Base-by-base conservation (phyloP, 805 yeast species). In the Pichia pseudocactophila region DNA sequence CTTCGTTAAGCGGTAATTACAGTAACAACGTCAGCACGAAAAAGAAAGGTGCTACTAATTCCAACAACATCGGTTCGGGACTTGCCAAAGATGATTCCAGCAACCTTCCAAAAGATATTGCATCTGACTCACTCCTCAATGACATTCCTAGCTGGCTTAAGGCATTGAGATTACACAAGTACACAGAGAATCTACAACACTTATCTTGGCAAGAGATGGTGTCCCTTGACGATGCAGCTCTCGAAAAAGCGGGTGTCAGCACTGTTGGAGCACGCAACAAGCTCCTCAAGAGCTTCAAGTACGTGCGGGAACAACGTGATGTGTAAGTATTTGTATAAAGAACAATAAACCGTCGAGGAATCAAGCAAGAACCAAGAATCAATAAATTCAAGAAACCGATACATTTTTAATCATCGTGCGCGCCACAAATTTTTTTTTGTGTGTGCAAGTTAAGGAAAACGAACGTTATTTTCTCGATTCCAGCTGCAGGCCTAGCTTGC, bases 201-300 rank as follows among this genome's bases (percentile, higher is more conserved):
- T 69, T 81, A 49, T 69, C 73, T 20, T 92, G 98, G 97, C 68
- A 72, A 48, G 84, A 82, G 36, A 70, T 92, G 66, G 73, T 92
- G 45, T 75, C 76, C 50, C 67, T 84, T 50, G 69, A 69, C 46
- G 96, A 90, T 58, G 72, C 64, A 4, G 74, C 78, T 44, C 69
- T 92, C 54, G 87, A 81, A 50, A 71, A 70, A 3, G 70, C 78
- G 44, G 99, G 99, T 7, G 96, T 92, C 33, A 75, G 79, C 50
- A 97, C 98, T 0, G 70, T 92, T 50, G 99, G 99, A 7, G 99
- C 99, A 0, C 71, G 99, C 49, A 76, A 97, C 44, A 92, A 92
- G 65, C 73, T 92, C 60, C 66, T 92, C 54, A 92, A 92, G 66
- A 94, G 95, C 30, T 92, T 92, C 66, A 84, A 79, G 46, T 81